These are phyloP conservation scores for Pseudoscleropodium purum DNA, from an alignment of 225 moss, liverwort and hornwort genomes.

Conservation along the genomic window DNA sequence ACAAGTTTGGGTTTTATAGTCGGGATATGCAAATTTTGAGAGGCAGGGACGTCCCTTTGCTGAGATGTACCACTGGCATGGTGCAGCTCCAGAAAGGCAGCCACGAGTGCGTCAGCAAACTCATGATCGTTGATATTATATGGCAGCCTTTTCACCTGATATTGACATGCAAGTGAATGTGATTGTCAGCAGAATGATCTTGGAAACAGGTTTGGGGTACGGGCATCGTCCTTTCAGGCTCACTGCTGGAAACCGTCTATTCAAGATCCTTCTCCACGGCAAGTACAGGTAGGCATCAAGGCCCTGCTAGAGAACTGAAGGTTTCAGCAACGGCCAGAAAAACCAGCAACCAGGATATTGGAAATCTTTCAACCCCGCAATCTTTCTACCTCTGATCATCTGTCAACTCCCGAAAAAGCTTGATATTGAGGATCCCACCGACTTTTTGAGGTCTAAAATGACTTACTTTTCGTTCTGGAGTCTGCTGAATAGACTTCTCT, in stretches of 20 bases:
- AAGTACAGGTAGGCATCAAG: neutral
- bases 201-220: neutral
- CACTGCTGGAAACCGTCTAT: neutral
- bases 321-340: neutral
- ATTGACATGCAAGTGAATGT: neutral
- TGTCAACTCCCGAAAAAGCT: neutral
- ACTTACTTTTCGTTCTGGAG: slow-evolving; percentile 77
- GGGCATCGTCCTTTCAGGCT: neutral
- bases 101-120: slow-evolving; percentile 78
- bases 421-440: neutral
- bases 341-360: neutral
- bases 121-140: slow-evolving; percentile 81
- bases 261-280: neutral
- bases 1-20: slow-evolving; percentile 55
- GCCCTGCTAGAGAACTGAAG: neutral
- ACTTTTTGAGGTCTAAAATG: neutral
- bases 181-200: neutral
- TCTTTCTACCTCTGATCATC: neutral
- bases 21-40: slow-evolving; percentile 34
- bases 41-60: slow-evolving; percentile 15
- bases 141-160: slow-evolving; percentile 73
- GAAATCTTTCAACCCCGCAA: neutral
- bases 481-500: slow-evolving; percentile 56
- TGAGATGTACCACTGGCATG: slow-evolving; percentile 36
- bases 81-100: slow-evolving; percentile 62